Evolutionary conservation across 208 protist genomes (phyloP), one percentile per base, ranked within the genome.

Genomic region (Trypanosoma brucei): DNA sequence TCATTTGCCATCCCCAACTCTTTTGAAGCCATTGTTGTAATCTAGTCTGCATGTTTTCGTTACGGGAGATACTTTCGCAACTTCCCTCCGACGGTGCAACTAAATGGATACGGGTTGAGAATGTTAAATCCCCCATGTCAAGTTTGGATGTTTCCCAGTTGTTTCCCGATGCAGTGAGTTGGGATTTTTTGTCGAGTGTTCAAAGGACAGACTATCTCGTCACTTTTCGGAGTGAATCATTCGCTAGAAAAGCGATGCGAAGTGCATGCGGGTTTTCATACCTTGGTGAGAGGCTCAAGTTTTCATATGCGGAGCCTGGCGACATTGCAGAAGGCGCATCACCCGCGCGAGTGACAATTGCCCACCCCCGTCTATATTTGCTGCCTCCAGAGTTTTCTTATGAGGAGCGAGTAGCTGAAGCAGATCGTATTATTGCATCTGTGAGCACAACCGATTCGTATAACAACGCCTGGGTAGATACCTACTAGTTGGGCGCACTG

Each of bases 121-220:
- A 78, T 70, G 66, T 78, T 2, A 53, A 62, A 38, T 78, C 72
- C 9, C 72, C 72, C 7, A 78, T 78, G 72, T 68, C 72, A 36
- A 67, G 56, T 56, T 39, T 49, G 9, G 72, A 78, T 48, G 66
- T 78, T 9, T 57, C 40, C 9, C 59, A 53, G 1, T 46, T 73
- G 1, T 73, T 78, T 57, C 72, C 72, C 9, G 62, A 66, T 31
- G 72, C 72, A 8, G 31, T 60, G 1, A 55, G 56, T n/a, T 78
- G 72, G 72, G 48, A 39, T 1, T 78, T 70, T 55, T 39, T 58
- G 2, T 78, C 66, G 3, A 40, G 42, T 7, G 46, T 45, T 1
- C 49, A 66, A 39, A 57, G 72, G 38, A 73, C 72, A 51, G 66
- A 78, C 53, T 78, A 59, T 69, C 52, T 78, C 30, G 61, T 70